Percentiles rank a stretch among this genome's conserved stretches.
Conservation (phyloP, 2,329 filamentous ascomycete genomes). For the Ilyonectria robusta region DNA sequence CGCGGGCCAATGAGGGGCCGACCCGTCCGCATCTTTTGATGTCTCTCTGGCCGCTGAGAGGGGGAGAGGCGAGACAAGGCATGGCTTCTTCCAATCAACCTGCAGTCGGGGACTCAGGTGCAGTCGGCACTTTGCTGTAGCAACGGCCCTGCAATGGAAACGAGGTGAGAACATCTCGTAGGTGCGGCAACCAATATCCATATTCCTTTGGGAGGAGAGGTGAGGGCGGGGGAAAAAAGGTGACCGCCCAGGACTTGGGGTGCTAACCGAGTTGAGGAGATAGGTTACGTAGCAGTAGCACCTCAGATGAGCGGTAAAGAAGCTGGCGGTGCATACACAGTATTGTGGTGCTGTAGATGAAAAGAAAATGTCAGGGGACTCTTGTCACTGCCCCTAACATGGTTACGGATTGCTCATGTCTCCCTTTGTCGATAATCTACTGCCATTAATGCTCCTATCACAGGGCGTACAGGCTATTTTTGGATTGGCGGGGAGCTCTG, state of each 20-base stretch:
- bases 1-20: conserved; percentile 47
- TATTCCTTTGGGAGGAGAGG: conserved; percentile 1
- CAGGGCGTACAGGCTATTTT: conserved; percentile 5
- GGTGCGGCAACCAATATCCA: background rate
- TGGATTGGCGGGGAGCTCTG: background rate
- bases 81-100: conserved; percentile 27
- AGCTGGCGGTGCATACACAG: conserved; percentile 4
- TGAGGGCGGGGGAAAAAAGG: conserved; percentile 15
- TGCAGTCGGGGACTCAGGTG: conserved; percentile 24
- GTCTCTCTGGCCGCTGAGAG: conserved; percentile 33
- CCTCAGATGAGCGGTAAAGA: conserved; percentile 27
- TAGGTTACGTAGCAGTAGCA: conserved; percentile 18
- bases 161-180: conserved; percentile 21
- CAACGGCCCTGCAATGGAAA: conserved; percentile 19
- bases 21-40: conserved; percentile 44
- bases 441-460: conserved; percentile 10
- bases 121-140: conserved; percentile 39
- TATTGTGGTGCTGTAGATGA: conserved; percentile 4
- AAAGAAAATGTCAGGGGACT: conserved; percentile 4
- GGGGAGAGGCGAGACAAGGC: conserved; percentile 40
- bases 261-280: conserved; percentile 20
- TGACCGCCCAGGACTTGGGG: conserved; percentile 22
- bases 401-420: conserved; percentile 3
- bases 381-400: conserved; percentile 16
- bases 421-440: conserved; percentile 19